Evolutionary conservation across 1,139 yeast species (phyloP).

Genomic region (Protomyces macrosporus): DNA sequence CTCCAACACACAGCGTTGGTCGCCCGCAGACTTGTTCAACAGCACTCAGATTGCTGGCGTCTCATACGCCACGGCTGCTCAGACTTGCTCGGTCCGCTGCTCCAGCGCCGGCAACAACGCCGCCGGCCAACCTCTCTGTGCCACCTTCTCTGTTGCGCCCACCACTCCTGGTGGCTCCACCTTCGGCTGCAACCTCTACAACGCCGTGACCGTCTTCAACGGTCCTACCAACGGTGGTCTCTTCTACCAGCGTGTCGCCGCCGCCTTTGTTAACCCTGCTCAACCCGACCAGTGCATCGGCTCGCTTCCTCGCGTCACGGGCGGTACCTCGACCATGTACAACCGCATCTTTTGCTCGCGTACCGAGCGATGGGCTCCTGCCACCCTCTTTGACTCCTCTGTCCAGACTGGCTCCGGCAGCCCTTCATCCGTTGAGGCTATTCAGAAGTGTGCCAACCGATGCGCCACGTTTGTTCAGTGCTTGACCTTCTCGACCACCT

Average conservation of each 20-base stretch:
- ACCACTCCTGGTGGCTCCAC: conserved; percentile 20
- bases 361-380: conserved; percentile 24
- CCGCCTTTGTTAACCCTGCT: neutral
- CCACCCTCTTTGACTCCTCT: conserved; percentile 14
- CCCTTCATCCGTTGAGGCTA: conserved; percentile 10
- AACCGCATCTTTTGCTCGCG: conserved; percentile 21
- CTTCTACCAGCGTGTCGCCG: conserved; percentile 19
- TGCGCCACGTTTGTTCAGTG: conserved; percentile 10
- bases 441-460: conserved; percentile 18
- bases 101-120: neutral
- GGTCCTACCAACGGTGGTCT: conserved; percentile 26
- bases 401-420: conserved; percentile 15
- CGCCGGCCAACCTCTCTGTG: conserved; percentile 1
- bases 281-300: conserved; percentile 20
- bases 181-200: conserved; percentile 23
- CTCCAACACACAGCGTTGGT: conserved; percentile 24
- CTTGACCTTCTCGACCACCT: conserved; percentile 21
- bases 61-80: conserved; percentile 22
- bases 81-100: conserved; percentile 19
- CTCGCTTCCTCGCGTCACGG: neutral
- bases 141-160: conserved; percentile 23
- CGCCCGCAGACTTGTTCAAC: conserved; percentile 21
- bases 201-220: conserved; percentile 22
- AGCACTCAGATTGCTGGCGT: conserved; percentile 10
- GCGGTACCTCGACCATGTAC: conserved; percentile 1